Base-by-base conservation (phyloP, 2,329 filamentous ascomycete genomes). In the Tolypocladium ovalisporum region DNA sequence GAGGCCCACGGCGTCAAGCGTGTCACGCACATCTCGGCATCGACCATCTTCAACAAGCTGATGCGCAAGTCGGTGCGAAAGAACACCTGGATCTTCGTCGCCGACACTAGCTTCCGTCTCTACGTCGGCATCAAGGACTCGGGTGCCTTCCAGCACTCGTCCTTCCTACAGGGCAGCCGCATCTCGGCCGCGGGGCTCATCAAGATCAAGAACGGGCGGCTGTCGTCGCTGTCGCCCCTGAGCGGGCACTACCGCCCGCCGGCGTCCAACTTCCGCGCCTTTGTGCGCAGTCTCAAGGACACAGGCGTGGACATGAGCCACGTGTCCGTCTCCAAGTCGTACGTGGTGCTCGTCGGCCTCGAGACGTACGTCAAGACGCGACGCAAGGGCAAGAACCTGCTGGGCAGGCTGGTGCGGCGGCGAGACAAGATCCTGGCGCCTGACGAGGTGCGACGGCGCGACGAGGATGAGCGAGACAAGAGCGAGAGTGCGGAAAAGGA, bases 21-120 rank as follows among this genome's bases (percentile, higher is more conserved):
- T 62, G 68, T 79, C 17, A 82, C 80, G 53, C 84, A 90, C 65
- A 76, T 91, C 3, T 88, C 83, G 6, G 83, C 87, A 1, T 83
- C 86, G 0, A 86, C 87, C 1, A 79, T 96, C 4, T 82, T 93
- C 68, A 90, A 94, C 70, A 87, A 88, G 61, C 77, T 96, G 7
- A 78, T 94, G 19, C 83, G 89, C 59, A 87, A 89, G 62, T 86
- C 88, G 0, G 88, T 91, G 42, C 88, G 86, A 70, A 90, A 90
- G 61, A 92, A 93, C 66, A 94, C 89, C 5, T 96, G 92, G 92
- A 95, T 96, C 62, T 97, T 96, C 65, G 91, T 92, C 9, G 87
- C 88, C 29, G 91, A 96, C 71, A 93, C 89, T 1, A 87, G 83
- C 1, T 94, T 92, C 69, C 84, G 89, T 1, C 77, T 96, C 0